Evolutionary conservation across 495 filamentous ascomycete genomes (phyloP).

Genomic region (Penicillium mononematosum): DNA sequence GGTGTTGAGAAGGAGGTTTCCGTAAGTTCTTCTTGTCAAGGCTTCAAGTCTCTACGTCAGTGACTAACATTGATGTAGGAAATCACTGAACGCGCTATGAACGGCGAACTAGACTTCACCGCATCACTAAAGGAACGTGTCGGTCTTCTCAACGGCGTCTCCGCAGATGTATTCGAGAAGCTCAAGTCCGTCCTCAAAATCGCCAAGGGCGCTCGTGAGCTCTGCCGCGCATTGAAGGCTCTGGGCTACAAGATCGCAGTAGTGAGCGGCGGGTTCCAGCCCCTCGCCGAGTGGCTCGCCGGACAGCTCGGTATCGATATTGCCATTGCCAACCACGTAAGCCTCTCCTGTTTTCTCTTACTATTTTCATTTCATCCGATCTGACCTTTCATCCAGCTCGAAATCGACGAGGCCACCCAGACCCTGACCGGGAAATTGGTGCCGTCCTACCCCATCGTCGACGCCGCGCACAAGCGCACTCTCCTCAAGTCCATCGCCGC

Average conservation of each 20-base stretch:
- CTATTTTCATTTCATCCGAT: neutral
- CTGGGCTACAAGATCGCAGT: slow-evolving; percentile 85
- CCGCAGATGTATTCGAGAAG: slow-evolving; percentile 75
- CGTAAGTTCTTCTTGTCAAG: slow-evolving; percentile 30
- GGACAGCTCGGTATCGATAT: slow-evolving; percentile 78
- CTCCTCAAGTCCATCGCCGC: slow-evolving; percentile 75
- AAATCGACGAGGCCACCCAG: slow-evolving; percentile 60
- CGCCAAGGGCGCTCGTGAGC: slow-evolving; percentile 73
- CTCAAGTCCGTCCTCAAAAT: slow-evolving; percentile 70
- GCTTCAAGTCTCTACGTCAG: neutral
- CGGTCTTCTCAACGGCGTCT: slow-evolving; percentile 74
- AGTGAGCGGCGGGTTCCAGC: slow-evolving; percentile 86
- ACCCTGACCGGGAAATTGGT: slow-evolving; percentile 79
- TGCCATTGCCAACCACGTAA: slow-evolving; percentile 78
- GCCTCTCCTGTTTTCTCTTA: slow-evolving; percentile 8
- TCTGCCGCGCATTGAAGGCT: slow-evolving; percentile 67
- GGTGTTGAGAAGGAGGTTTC: slow-evolving; percentile 69
- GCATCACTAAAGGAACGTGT: slow-evolving; percentile 75
- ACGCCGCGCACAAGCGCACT: slow-evolving; percentile 73
- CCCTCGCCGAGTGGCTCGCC: slow-evolving; percentile 82
- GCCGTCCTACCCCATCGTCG: slow-evolving; percentile 68
- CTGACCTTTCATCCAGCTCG: slow-evolving; percentile 49
- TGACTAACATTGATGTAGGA: slow-evolving; percentile 34
- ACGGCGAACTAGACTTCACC: slow-evolving; percentile 93
- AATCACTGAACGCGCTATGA: slow-evolving; percentile 92